phyloP scores from a whole-genome alignment of 495 filamentous ascomycete species.

The Daldinia grandis region DNA sequence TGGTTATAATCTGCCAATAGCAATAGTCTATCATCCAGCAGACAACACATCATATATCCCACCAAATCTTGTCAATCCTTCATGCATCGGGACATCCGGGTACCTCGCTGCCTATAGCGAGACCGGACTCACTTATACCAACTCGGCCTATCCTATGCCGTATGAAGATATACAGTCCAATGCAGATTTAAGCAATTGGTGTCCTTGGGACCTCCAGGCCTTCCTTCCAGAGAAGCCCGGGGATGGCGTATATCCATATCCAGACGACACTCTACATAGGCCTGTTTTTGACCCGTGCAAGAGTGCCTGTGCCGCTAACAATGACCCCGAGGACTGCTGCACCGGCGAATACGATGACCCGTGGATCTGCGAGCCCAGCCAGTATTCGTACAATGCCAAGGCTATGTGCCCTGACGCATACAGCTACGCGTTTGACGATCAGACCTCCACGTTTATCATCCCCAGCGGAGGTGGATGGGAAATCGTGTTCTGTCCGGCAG shows the following conservation, averaged over 20 bases:
- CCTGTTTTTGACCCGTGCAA: slow-evolving; percentile 77
- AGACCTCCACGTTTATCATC: slow-evolving; percentile 76
- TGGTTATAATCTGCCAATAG: slow-evolving; percentile 81
- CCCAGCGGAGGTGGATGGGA: slow-evolving; percentile 76
- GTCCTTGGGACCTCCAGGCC: slow-evolving; percentile 77
- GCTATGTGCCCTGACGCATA: slow-evolving; percentile 82
- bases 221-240: slow-evolving; percentile 68
- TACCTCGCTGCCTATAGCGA: slow-evolving; percentile 57
- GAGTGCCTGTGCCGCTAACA: slow-evolving; percentile 71
- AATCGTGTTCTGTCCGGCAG: slow-evolving; percentile 77
- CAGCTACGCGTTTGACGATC: slow-evolving; percentile 80
- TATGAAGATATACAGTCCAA: slow-evolving; percentile 64
- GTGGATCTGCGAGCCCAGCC: slow-evolving; percentile 64
- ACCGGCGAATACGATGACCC: slow-evolving; percentile 67
- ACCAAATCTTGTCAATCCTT: slow-evolving; percentile 75
- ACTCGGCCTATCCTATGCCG: slow-evolving; percentile 68
- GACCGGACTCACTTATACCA: slow-evolving; percentile 57
- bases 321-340: slow-evolving; percentile 71
- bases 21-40: slow-evolving; percentile 67
- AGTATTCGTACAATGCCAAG: slow-evolving; percentile 73
- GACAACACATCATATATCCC: slow-evolving; percentile 67
- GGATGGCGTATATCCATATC: slow-evolving; percentile 78
- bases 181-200: slow-evolving; percentile 67
- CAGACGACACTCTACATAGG: slow-evolving; percentile 70
- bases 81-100: slow-evolving; percentile 72